Base-by-base conservation (phyloP, 192 early-diverging fungal species). In the Podila horticola region DNA sequence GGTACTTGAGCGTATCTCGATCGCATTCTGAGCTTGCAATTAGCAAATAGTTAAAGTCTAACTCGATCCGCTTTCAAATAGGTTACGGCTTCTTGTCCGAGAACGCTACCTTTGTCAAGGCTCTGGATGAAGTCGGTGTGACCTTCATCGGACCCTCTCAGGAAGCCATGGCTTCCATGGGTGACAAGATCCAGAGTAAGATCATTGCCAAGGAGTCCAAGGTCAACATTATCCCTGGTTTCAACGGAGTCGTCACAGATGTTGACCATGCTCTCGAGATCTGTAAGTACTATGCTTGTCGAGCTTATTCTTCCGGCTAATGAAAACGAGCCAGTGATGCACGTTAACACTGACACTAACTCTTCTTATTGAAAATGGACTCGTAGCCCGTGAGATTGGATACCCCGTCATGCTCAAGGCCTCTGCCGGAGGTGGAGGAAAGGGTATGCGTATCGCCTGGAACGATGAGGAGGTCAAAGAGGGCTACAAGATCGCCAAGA, bases 81-180 rank as follows among this genome's bases (percentile, higher is more conserved):
- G 84, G 93, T 4, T 98, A 98, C 82, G 97, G 97, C 2, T 98
- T 98, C 85, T 86, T 98, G 64, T 94, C 92, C n/a, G 97, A 98
- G 79, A 98, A 97, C 81, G 74, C 89, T 3, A 38, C 75, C 36
- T 97, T 98, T 91, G 96, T 95, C 22, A 74, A 91, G 75, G 87
- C 90, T 24, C 88, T 97, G 30, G 91, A 94, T 28, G 84, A 88
- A 3, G 89, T 86, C 13, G 92, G 92, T 31, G 88, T 95, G 9
- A 85, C 88, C 2, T 94, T 94, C 69, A 92, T 94, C 45, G 93
- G 93, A 5, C 93, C 93, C 7, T 83, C 87, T 0, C 86, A 88
- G 50, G 60, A 75, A 30, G 92, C 93, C 3, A 93, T 94, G 89
- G 91, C 89, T 6, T 86, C 88, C 26, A 92, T 94, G 90, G 93